Conservation (phyloP, 2,329 filamentous ascomycete genomes). For the Venturia oleaginea region DNA sequence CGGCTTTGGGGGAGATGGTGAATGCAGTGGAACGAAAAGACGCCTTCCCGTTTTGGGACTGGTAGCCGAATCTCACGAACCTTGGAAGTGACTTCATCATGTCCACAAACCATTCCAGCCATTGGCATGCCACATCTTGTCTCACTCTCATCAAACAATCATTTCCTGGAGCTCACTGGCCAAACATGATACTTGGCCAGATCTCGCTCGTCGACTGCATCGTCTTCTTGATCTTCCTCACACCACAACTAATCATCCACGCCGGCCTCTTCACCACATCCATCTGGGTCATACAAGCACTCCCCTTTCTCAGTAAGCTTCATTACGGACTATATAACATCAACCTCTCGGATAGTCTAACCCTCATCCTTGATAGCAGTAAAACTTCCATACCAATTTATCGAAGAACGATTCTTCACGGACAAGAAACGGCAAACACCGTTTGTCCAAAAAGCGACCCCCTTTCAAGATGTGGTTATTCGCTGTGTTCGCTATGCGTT, state of each 20-base stretch:
- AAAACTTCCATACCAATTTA: conserved; percentile 48
- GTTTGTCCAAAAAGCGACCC: conserved; percentile 60
- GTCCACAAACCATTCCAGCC: background rate
- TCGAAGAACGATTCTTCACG: conserved; percentile 49
- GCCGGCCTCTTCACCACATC: conserved; percentile 54
- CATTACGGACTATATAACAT: background rate
- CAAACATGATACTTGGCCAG: conserved; percentile 60
- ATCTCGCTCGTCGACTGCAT: conserved; percentile 69
- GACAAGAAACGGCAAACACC: conserved; percentile 39
- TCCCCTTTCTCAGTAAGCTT: conserved; percentile 62
- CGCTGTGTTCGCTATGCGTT: conserved; percentile 73
- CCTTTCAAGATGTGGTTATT: conserved; percentile 70
- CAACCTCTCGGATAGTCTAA: background rate
- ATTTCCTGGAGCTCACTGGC: conserved; percentile 1
- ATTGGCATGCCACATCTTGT: background rate
- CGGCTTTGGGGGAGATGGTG: too few species aligned
- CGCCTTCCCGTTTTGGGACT: background rate
- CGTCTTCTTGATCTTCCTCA: conserved; percentile 61
- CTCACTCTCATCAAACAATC: background rate
- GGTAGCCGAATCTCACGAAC: background rate
- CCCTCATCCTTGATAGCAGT: conserved; percentile 39
- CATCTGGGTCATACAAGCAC: conserved; percentile 47
- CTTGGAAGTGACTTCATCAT: background rate
- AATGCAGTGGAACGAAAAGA: too few species aligned
- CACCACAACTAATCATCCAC: conserved; percentile 61